A percentile compares a stretch with the other conserved stretches of the same genome.
Evolutionary conservation across 257 asterid species (phyloP).

Genomic region (Eucommia ulmoides): DNA sequence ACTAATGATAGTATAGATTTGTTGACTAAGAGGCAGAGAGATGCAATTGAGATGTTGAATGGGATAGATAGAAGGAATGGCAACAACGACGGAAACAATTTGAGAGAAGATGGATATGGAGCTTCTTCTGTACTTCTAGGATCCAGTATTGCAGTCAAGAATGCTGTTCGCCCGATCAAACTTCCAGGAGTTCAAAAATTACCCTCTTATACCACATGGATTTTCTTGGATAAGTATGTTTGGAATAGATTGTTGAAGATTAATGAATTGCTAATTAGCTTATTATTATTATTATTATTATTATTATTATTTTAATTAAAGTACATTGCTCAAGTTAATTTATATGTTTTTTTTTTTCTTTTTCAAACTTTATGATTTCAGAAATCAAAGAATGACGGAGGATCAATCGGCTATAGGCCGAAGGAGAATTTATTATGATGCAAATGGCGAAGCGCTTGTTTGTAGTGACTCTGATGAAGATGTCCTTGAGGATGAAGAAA

Average conservation of each 20-base stretch:
- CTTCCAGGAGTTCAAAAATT: slow-evolving; percentile 55
- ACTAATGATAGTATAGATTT: slow-evolving; percentile 43
- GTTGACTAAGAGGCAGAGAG: slow-evolving; percentile 81
- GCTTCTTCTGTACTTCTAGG: slow-evolving; percentile 80
- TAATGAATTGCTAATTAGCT: too few species aligned
- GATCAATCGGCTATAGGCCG: slow-evolving; percentile 96
- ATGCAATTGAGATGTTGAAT: slow-evolving; percentile 70
- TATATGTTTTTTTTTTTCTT: too few species aligned
- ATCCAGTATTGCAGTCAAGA: slow-evolving; percentile 80
- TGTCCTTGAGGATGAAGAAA: slow-evolving; percentile 61
- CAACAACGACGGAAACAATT: slow-evolving; percentile 54
- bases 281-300: too few species aligned
- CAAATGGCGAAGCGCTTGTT: slow-evolving; percentile 85
- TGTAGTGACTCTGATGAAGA: slow-evolving; percentile 98
- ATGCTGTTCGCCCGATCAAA: slow-evolving; percentile 77
- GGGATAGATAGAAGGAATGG: slow-evolving; percentile 55
- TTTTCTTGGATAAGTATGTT: slow-evolving; percentile 75
- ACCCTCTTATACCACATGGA: slow-evolving; percentile 84
- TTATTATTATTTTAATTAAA: too few species aligned
- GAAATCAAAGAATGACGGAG: slow-evolving; percentile 94
- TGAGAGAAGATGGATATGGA: slow-evolving; percentile 80
- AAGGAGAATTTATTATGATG: slow-evolving; percentile 92
- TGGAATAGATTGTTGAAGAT: too few species aligned
- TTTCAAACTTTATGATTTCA: too few species aligned
- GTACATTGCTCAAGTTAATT: too few species aligned